Evolutionary conservation across 2,329 filamentous ascomycete genomes (phyloP).

Genomic region (Mollisiaceae sp.): DNA sequence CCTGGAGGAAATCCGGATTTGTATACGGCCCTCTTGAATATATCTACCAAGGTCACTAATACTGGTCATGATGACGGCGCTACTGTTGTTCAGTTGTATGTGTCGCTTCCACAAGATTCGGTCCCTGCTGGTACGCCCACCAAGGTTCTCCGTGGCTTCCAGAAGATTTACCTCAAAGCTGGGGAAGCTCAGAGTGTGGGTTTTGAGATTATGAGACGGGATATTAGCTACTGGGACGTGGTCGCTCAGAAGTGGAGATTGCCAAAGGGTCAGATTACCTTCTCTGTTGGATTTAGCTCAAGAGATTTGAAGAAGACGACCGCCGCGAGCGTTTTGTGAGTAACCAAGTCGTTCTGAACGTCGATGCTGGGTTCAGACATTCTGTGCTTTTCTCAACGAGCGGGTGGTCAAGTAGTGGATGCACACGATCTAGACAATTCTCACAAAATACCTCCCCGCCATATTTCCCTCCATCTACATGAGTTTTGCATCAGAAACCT

Average conservation of each 20-base stretch:
- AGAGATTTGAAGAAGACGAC: constrained; percentile 19
- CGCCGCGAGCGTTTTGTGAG: constrained; percentile 15
- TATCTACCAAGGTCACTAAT: constrained; percentile 52
- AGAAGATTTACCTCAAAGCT: constrained; percentile 57
- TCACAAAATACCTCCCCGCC: neutral
- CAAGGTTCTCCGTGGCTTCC: constrained; percentile 66
- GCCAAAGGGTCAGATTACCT: constrained; percentile 29
- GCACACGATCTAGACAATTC: neutral
- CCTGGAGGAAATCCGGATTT: constrained; percentile 61
- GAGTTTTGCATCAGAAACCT: too few species aligned
- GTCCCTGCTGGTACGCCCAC: constrained; percentile 50
- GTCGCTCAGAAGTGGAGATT: constrained; percentile 61
- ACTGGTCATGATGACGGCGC: constrained; percentile 48
- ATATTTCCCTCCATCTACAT: neutral
- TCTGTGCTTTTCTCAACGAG: neutral
- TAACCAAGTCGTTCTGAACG: neutral
- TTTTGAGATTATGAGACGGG: constrained; percentile 62
- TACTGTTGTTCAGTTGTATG: constrained; percentile 41
- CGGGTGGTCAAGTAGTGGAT: neutral
- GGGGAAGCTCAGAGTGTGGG: constrained; percentile 50
- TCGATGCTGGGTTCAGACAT: neutral
- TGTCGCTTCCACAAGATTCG: constrained; percentile 20
- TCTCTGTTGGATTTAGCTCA: constrained; percentile 28
- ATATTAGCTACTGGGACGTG: constrained; percentile 69
- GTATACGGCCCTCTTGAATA: constrained; percentile 55